Base-by-base conservation (phyloP, 2,329 filamentous ascomycete species). In the Pseudocercospora vitis region DNA sequence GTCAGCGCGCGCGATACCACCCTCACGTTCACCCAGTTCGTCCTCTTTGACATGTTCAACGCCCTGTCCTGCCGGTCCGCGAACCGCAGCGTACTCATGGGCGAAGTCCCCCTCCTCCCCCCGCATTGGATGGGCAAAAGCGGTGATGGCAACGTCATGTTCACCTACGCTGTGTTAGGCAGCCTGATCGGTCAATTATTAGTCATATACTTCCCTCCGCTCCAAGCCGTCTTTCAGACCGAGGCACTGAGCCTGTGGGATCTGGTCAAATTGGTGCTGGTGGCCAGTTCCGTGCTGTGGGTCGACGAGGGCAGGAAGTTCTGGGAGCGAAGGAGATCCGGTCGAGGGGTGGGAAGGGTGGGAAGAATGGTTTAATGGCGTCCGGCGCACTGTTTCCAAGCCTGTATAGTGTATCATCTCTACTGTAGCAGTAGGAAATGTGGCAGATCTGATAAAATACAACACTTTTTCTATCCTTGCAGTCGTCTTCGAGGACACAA, bases 1-100 rank as follows among this genome's bases (percentile, higher is more conserved):
- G 88, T 97, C 55, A 95, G 87, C 1, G 89, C 89, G 46, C 90
- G 95, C 63, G 94, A 99, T 74, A 99, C 94, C 1, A 99, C 94
- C 60, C 96, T 99, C 88, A 97, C 94, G 0, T 99, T 99, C 70
- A 99, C 94, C 4, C 96, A 91, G 74, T 99, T 99, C 69, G 94
- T 99, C 40, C 82, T 99, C 50, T 99, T 97, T 73, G 94, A 99
- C 78, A 99, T 99, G 94, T 96, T 97, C 79, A 97, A 99, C 72
- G 94, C 94, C 1, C 79, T 99, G 18, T 87, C 89, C 12, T 99
- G 94, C 73, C 89, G 94, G 44, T 95, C 88, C 6, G 91, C 96
- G 69, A 85, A 82, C 58, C 97, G 97, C 71, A 95, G 89, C 8
- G 79, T 99, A 4, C 81, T 99, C 3, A 81, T 87, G 21, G 92